Evolutionary conservation across 257 asterid species (phyloP).

Genomic region (Nemophila menziesii): DNA sequence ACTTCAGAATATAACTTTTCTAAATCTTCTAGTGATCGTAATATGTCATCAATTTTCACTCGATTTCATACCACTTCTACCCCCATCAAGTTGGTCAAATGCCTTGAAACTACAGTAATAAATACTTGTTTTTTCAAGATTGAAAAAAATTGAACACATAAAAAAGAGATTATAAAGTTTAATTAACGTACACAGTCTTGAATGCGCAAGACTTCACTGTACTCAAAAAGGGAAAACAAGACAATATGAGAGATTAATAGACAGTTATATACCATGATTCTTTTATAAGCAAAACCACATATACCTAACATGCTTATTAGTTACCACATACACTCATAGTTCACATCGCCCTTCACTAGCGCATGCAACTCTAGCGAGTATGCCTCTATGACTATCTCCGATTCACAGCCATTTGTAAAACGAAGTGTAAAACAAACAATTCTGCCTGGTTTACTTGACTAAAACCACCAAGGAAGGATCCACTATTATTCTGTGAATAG

Average conservation of each 20-base stretch:
- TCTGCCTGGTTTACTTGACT: no score
- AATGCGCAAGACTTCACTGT: conserved; percentile 57
- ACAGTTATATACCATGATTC: no score
- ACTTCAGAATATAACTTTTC: conserved; percentile 75
- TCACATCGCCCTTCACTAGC: no score
- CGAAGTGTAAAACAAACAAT: no score
- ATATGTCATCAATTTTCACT: conserved; percentile 43
- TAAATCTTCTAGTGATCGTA: conserved; percentile 55
- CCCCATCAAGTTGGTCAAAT: conserved; percentile 65
- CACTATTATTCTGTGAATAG: no score
- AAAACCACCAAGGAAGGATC: no score
- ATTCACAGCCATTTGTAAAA: no score
- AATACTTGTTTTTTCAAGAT: not conserved
- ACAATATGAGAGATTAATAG: not conserved
- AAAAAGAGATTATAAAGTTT: not conserved
- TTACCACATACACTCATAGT: no score
- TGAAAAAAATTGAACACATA: conserved; percentile 4
- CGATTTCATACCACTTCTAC: conserved; percentile 86
- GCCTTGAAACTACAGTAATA: conserved; percentile 47
- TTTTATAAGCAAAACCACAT: no score
- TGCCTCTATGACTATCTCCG: no score
- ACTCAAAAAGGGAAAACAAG: conserved; percentile 31
- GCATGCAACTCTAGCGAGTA: no score
- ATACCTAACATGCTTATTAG: no score
- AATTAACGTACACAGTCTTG: conserved; percentile 64